These are phyloP conservation scores for Penicillium coffeae DNA, from an alignment of 495 filamentous ascomycete genomes.

Conservation along the genomic window DNA sequence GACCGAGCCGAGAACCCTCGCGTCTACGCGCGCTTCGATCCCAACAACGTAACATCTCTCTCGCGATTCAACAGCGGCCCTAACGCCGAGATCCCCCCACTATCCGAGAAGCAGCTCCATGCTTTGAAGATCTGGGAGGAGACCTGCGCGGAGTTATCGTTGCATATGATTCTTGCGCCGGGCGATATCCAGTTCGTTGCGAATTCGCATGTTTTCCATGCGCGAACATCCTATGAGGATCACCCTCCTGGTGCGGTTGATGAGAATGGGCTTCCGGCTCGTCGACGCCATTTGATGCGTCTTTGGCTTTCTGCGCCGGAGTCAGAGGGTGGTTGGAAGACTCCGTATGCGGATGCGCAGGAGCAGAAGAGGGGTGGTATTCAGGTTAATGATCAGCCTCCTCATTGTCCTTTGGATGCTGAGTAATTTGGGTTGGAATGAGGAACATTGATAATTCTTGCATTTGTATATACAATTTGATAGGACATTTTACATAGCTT, in stretches of 20 bases:
- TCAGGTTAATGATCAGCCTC: conserved; percentile 69
- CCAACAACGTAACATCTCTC: conserved; percentile 64
- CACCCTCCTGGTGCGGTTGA: conserved; percentile 42
- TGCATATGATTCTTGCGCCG: conserved; percentile 69
- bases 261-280: conserved; percentile 34
- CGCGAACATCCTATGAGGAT: conserved; percentile 61
- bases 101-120: conserved; percentile 56
- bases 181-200: conserved; percentile 71
- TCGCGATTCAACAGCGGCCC: conserved; percentile 55
- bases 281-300: conserved; percentile 69
- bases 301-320: conserved; percentile 76
- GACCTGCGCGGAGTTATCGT: conserved; percentile 55
- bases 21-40: conserved; percentile 54
- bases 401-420: conserved; percentile 59
- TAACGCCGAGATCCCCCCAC: conserved; percentile 50
- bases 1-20: conserved; percentile 32
- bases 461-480: background rate
- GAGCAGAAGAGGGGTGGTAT: conserved; percentile 79
- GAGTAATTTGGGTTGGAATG: conserved; percentile 53
- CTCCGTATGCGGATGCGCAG: conserved; percentile 67
- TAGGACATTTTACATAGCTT: background rate
- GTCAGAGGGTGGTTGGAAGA: conserved; percentile 72
- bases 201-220: conserved; percentile 63
- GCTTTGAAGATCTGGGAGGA: conserved; percentile 60
- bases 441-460: background rate